Evolutionary conservation across 345 rosid species (phyloP), one percentile per base, ranked within the genome.

Genomic region (Sisymbrium altissimum): DNA sequence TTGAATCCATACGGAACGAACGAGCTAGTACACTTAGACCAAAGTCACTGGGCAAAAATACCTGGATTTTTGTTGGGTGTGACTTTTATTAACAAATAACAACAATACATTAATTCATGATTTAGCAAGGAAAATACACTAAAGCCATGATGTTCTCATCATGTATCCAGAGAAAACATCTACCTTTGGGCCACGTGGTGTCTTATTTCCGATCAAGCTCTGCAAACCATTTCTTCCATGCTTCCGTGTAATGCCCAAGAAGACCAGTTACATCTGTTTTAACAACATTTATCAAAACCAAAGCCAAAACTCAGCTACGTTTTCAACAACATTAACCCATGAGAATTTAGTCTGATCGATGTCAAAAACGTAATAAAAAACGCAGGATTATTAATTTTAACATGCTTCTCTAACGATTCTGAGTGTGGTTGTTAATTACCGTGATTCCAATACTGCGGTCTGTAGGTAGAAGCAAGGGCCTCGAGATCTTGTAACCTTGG

Each of bases 171-270:
- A 35, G 35, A 36, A 49, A 27, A 17, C 63, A 70, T 69, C 11
- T 7, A 62, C 41, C 61, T 39, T 48, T 19, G 33, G 4, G 40
- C 21, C 19, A 27, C 1, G 55, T 23, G 40, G n/a, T 64, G 70
- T n/a, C 19, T 68, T 82, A 84, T 73, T 85, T 86, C 45, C 72
- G 77, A n/a, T 82, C 81, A 68, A 80, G 81, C 86, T 90, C 89
- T 45, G 81, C 82, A 73, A 81, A 79, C 96, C 98, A 92, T 30
- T 81, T 80, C 64, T 80, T 85, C 95, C 95, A 86, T 45, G 96
- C 89, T 57, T 84, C 96, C 82, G 66, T 44, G 83, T 86, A 90
- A 72, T 90, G 95, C 39, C 82, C 82, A 61, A 90, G 80, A 46
- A 90, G 89, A n/a, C 88, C 93, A n/a, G 72, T 78, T 19, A 92